These are phyloP conservation scores for Bisporella sp. DNA, from an alignment of 2,329 filamentous ascomycete genomes.

Conservation along the genomic window DNA sequence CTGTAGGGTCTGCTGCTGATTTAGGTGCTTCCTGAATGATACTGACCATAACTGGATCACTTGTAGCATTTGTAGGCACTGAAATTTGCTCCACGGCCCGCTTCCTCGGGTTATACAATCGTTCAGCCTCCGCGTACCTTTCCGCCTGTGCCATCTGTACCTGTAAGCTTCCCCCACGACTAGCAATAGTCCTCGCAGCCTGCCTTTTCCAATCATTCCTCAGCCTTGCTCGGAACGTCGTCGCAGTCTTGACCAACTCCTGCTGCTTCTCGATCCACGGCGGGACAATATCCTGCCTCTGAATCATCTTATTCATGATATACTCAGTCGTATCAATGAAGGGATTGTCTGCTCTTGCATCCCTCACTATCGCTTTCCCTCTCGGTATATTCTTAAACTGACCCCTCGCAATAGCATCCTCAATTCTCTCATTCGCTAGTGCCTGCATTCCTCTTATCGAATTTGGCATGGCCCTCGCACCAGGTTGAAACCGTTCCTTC, in stretches of 20 bases:
- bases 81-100: conserved; percentile 39
- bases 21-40: conserved; percentile 31
- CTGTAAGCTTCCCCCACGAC: conserved; percentile 66
- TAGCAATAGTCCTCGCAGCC: conserved; percentile 70
- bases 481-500: conserved; percentile 72
- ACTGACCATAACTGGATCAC: conserved; percentile 42
- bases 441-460: conserved; percentile 72
- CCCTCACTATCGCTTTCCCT: conserved; percentile 73
- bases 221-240: conserved; percentile 66
- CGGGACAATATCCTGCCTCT: conserved; percentile 89
- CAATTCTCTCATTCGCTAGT: conserved; percentile 85
- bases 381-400: conserved; percentile 82
- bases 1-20: conserved; percentile 5
- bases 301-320: conserved; percentile 97
- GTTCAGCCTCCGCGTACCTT: conserved; percentile 70
- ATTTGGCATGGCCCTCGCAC: conserved; percentile 65
- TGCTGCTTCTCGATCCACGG: conserved; percentile 99
- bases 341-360: conserved; percentile 74
- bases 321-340: conserved; percentile 97
- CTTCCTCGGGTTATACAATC: conserved; percentile 50
- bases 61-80: conserved; percentile 39
- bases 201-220: conserved; percentile 80
- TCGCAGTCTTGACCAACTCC: conserved; percentile 65
- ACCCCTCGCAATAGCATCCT: conserved; percentile 85
- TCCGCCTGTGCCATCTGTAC: conserved; percentile 66